Conservation (phyloP, 2,329 filamentous ascomycete species). For the Botrytis fragariae region DNA sequence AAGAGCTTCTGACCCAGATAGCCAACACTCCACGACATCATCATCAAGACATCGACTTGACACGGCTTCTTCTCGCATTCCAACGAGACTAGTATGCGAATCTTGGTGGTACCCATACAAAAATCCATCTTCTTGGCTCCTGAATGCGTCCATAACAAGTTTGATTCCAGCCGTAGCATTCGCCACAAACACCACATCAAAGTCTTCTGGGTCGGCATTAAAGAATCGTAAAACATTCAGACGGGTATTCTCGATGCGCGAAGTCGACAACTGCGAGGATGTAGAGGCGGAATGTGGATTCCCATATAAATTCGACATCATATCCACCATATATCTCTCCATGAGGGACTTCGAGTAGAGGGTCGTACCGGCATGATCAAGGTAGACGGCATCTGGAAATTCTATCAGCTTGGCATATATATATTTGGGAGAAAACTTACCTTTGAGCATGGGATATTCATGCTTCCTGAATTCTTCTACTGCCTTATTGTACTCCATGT, state of each 20-base stretch:
- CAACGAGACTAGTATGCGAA: conserved; percentile 84
- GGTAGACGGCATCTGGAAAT: conserved; percentile 51
- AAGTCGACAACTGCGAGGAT: conserved; percentile 74
- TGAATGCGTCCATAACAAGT: conserved; percentile 74
- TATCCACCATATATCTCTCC: conserved; percentile 68
- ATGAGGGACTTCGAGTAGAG: conserved; percentile 77
- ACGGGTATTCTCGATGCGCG: conserved; percentile 72
- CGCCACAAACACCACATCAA: conserved; percentile 86
- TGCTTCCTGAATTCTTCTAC: conserved; percentile 57
- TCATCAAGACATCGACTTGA: conserved; percentile 66
- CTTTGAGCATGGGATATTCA: conserved; percentile 70
- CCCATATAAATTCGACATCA: conserved; percentile 76
- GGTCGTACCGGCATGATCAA: conserved; percentile 96
- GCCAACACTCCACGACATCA: conserved; percentile 62
- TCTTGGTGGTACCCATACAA: conserved; percentile 80
- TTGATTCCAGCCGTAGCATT: conserved; percentile 93
- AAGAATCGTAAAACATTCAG: conserved; percentile 72
- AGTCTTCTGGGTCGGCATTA: conserved; percentile 74
- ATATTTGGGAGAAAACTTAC: conserved; percentile 40
- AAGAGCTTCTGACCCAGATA: conserved; percentile 44
- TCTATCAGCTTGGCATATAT: conserved; percentile 18
- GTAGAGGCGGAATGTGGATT: conserved; percentile 88
- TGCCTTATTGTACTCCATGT: conserved; percentile 51
- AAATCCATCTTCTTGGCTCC: conserved; percentile 68
- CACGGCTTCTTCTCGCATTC: conserved; percentile 69